Evolutionary conservation across 2,329 filamentous ascomycete genomes (phyloP), one percentile per base, ranked within the genome.

Genomic region (Hymenoscyphus linearis): DNA sequence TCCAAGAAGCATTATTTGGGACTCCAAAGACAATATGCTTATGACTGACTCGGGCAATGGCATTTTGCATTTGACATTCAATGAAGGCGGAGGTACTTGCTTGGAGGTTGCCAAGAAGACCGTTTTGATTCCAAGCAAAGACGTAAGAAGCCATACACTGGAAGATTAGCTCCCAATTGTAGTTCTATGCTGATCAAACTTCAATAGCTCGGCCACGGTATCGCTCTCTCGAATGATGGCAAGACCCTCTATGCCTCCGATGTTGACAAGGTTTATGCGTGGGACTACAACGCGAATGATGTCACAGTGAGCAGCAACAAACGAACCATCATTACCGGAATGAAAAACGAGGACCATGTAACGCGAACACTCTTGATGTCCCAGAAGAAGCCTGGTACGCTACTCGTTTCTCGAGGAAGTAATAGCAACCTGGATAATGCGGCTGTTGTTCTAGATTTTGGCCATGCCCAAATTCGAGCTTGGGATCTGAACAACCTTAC

Each of bases 361-460:
- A 87, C 87, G 0, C 81, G 89, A 37, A 91, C 88, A 0, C 76
- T 92, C 1, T 78, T 90, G 44, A 74, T 88, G 14, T 85, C 87
- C 0, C 71, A 76, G 16, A 78, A 79, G 35, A 74, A 78, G 7
- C 79, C 83, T 0, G 82, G 80, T 22, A 76, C 82, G 63, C 77
- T 92, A 3, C 73, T 91, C 52, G 80, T 91, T 47, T 88, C 83
- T 47, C 81, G 86, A 62, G 88, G 89, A 50, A 88, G 83, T 67
- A 76, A 78, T 35, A 75, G 76, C 34, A 90, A 91, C 70, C 76
- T 88, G 34, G 88, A 92, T 70, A 70, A 59, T 47, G 69, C 75
- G 4, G 81, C 88, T 1, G 73, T 75, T 13, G 73, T 83, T 60
- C 70, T 81, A 31, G 71, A 71, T 3, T 81, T 80, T 0, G 88